phyloP scores from a whole-genome alignment of 1,284 basidiomycete genomes.

The Ceratobasidium sp. region DNA sequence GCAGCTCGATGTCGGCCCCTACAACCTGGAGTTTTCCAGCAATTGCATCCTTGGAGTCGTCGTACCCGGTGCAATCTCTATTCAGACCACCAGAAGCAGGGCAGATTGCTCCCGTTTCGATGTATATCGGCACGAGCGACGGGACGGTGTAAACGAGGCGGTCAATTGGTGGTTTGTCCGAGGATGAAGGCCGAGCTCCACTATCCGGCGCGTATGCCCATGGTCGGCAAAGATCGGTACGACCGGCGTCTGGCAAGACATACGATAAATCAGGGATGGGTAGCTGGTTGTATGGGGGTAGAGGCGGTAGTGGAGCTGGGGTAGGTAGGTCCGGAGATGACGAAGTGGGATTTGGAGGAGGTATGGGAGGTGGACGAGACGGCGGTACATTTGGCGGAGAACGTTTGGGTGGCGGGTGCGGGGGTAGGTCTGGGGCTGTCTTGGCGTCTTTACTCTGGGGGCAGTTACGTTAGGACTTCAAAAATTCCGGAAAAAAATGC shows the following conservation, averaged over 20 bases:
- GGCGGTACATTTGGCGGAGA: neutral
- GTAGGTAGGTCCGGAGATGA: neutral
- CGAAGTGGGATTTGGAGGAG: neutral
- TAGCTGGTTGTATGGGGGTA: neutral
- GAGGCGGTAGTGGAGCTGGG: neutral
- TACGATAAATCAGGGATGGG: neutral
- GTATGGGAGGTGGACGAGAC: neutral
- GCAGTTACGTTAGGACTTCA: neutral
- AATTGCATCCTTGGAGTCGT: neutral
- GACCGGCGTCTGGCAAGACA: neutral
- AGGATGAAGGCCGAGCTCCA: neutral
- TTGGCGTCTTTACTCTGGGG: neutral
- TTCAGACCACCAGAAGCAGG: neutral
- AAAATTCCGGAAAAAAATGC: neutral
- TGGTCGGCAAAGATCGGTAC: conserved; percentile 14
- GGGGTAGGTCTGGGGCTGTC: neutral
- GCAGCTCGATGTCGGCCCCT: conserved; percentile 1
- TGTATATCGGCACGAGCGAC: conserved; percentile 4
- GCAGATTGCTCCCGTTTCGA: conserved; percentile 10
- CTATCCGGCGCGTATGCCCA: conserved; percentile 23
- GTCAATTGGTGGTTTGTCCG: neutral
- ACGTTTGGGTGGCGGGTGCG: neutral
- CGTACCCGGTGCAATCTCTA: neutral
- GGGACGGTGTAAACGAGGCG: conserved; percentile 14
- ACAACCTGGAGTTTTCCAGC: conserved; percentile 3